phyloP scores from a whole-genome alignment of 495 filamentous ascomycete genomes.

The Hyphodiscus hymeniophilus region DNA sequence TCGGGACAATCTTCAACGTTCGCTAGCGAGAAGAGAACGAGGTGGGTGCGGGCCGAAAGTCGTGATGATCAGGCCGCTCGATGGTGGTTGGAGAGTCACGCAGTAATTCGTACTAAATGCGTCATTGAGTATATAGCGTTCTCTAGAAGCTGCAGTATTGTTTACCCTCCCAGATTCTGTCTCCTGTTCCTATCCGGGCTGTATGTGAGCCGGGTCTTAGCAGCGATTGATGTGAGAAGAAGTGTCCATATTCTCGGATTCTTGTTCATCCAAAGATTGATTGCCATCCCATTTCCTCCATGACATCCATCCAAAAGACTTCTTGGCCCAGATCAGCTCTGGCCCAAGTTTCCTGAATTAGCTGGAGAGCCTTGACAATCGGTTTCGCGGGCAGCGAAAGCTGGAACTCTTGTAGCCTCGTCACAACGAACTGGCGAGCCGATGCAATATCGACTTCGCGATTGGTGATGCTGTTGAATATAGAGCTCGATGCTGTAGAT shows the following conservation, averaged over 20 bases:
- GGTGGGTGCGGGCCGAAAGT: too few relatives aligned
- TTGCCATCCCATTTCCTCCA: conserved; percentile 49
- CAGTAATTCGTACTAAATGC: too few relatives aligned
- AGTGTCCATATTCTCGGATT: conserved; percentile 3
- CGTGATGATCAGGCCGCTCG: too few relatives aligned
- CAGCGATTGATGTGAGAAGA: too few relatives aligned
- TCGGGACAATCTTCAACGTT: too few relatives aligned
- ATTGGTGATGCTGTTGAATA: conserved; percentile 13
- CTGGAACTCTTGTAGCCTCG: conserved; percentile 16
- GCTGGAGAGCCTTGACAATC: conserved; percentile 35
- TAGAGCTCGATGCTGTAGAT: neutral
- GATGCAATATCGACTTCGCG: conserved; percentile 17
- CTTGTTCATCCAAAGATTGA: conserved; percentile 44
- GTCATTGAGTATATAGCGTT: too few relatives aligned
- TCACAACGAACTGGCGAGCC: conserved; percentile 13
- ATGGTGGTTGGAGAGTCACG: too few relatives aligned
- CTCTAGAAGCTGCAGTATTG: too few relatives aligned
- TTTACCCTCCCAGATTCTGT: too few relatives aligned
- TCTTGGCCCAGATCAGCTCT: conserved; percentile 36
- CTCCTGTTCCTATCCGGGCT: too few relatives aligned
- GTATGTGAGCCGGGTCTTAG: too few relatives aligned
- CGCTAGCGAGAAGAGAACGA: too few relatives aligned
- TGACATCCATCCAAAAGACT: conserved; percentile 47
- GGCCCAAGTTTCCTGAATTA: conserved; percentile 45
- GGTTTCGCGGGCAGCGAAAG: conserved; percentile 41